Base-by-base conservation (phyloP, 2,329 filamentous ascomycete genomes). In the Berkeleyomyces rouxiae region DNA sequence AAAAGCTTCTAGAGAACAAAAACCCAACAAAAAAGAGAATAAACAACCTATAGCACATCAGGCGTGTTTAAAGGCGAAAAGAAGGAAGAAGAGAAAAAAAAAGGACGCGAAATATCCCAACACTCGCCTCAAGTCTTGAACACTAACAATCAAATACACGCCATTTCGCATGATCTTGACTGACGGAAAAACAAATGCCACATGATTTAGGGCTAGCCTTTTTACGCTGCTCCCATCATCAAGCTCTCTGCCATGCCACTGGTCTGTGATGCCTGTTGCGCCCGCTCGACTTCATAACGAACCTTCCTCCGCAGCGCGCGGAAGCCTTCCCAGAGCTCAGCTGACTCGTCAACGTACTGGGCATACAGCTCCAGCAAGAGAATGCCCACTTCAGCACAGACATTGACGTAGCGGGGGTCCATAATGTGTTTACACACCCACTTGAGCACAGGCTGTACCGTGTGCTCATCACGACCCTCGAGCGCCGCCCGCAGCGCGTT, bases 281-380 rank as follows among this genome's bases (percentile, higher is more conserved):
- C 88, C 69, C 86, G 84, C 72, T 95, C 89, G 9, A 91, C 86
- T 72, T 93, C 88, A 47, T 81, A 76, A 66, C 82, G 80, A 23
- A 97, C 92, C 46, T 85, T 78, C 55, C 79, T 76, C 70, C 87
- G 83, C 66, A 96, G 76, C 58, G 78, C 78, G 68, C 82, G 79
- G 69, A 97, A 84, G 58, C 85, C 79, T 59, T 78, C 78, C 65
- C 88, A 84, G 63, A 97, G 80, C 71, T 88, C 84, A 5, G 82
- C 78, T 43, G 86, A 90, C 59, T 84, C 83, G 1, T 83, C 87
- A 33, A 90, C 79, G 67, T 90, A 87, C 70, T 88, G 85, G 39
- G 87, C 84, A 72, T 97, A 99, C 44, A 97, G 77, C 70, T 99
- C 92, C 23, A 97, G 76, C 43, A 97, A 77, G 64, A 90, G 79